Evolutionary conservation across 73 alveolate genomes (phyloP).

Genomic region (Breviolum minutum): DNA sequence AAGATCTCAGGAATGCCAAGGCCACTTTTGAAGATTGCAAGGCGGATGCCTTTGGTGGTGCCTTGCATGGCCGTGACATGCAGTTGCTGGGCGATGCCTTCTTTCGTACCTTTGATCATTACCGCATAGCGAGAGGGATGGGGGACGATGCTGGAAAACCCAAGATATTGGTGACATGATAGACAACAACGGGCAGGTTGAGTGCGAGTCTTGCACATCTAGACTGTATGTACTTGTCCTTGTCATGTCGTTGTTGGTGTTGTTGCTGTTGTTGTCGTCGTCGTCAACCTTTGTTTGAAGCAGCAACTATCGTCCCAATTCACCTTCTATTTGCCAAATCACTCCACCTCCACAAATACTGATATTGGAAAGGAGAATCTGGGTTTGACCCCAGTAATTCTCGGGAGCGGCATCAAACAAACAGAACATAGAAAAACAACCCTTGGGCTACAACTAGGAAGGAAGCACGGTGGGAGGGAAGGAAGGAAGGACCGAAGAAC

Average conservation of each 20-base stretch:
- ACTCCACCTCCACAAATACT: too few relatives aligned
- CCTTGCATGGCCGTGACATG: constrained; percentile 18
- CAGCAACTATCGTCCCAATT: too few relatives aligned
- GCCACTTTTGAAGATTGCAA: neutral
- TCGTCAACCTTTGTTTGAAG: neutral
- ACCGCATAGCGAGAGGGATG: neutral
- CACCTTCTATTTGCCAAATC: too few relatives aligned
- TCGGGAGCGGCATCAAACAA: too few relatives aligned
- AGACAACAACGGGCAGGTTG: neutral
- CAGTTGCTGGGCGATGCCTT: neutral
- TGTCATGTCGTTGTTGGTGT: neutral
- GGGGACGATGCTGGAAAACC: too few relatives aligned
- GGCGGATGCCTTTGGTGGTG: constrained; percentile 48
- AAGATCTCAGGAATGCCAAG: neutral
- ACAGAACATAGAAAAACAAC: too few relatives aligned
- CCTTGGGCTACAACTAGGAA: too few relatives aligned
- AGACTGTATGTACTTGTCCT: neutral
- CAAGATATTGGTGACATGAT: too few relatives aligned
- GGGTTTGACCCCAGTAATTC: neutral
- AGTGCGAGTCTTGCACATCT: too few relatives aligned
- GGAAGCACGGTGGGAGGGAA: too few relatives aligned
- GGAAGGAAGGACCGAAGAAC: too few relatives aligned
- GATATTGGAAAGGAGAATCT: too few relatives aligned
- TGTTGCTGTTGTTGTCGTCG: neutral
- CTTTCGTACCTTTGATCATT: neutral